phyloP scores from a whole-genome alignment of 495 filamentous ascomycete species.

The Lindgomyces ingoldianus region DNA sequence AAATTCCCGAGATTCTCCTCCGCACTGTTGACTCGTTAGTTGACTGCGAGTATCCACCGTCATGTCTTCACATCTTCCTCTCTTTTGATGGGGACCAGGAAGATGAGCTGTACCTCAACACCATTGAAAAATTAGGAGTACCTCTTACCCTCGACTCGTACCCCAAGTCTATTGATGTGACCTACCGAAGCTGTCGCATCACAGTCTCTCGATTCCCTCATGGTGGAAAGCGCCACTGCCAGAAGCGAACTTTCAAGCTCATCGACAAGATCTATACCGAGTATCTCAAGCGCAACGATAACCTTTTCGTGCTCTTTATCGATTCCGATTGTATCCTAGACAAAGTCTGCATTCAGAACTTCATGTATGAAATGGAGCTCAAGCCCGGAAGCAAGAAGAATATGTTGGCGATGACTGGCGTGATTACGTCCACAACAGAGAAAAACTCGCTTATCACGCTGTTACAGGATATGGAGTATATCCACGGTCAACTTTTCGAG shows the following conservation, averaged over 20 bases:
- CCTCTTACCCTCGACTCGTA: constrained; percentile 74
- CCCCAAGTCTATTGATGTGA: constrained; percentile 87
- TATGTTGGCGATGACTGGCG: constrained; percentile 98
- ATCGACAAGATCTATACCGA: constrained; percentile 92
- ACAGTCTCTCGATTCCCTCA: constrained; percentile 93
- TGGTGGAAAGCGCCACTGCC: constrained; percentile 90
- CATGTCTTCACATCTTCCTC: constrained; percentile 93
- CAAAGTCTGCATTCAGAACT: constrained; percentile 90
- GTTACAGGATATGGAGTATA: constrained; percentile 97
- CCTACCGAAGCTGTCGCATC: constrained; percentile 77
- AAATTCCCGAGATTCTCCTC: constrained; percentile 81
- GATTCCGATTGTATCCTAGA: constrained; percentile 98
- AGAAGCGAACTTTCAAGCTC: constrained; percentile 91
- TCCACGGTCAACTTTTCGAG: constrained; percentile 96
- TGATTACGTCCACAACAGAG: constrained; percentile 91
- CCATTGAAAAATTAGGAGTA: constrained; percentile 84
- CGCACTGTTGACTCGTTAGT: constrained; percentile 91
- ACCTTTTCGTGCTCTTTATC: constrained; percentile 95
- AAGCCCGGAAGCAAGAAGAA: constrained; percentile 90
- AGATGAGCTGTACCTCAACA: constrained; percentile 85
- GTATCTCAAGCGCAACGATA: constrained; percentile 85
- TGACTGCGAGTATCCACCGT: constrained; percentile 89
- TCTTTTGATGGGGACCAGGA: constrained; percentile 91
- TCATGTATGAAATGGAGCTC: constrained; percentile 98
- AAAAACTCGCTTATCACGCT: constrained; percentile 89